Evolutionary conservation across 2,329 filamentous ascomycete species (phyloP).

Genomic region (Beauveria sp.): DNA sequence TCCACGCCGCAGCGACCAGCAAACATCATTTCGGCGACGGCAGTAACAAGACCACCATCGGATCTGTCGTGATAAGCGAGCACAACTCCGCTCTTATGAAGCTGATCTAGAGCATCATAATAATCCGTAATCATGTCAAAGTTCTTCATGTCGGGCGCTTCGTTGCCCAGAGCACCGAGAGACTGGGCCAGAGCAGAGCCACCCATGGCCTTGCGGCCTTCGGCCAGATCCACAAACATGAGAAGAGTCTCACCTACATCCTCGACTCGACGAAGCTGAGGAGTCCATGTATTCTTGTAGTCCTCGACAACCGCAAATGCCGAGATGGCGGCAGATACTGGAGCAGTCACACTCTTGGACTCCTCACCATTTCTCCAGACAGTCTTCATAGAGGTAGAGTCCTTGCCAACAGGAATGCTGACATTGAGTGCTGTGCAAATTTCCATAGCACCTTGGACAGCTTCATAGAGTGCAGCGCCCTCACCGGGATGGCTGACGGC

Average conservation of each 20-base stretch:
- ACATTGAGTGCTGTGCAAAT: constrained; percentile 86
- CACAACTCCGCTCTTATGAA: constrained; percentile 56
- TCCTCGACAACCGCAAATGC: constrained; percentile 81
- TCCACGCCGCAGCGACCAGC: constrained; percentile 85
- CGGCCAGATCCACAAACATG: constrained; percentile 84
- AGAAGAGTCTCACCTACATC: constrained; percentile 85
- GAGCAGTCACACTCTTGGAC: constrained; percentile 80
- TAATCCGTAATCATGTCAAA: constrained; percentile 76
- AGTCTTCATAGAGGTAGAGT: constrained; percentile 98
- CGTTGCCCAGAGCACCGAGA: constrained; percentile 76
- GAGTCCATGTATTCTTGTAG: constrained; percentile 86
- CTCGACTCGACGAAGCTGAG: constrained; percentile 71
- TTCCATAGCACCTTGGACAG: constrained; percentile 85
- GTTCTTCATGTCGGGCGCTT: constrained; percentile 80
- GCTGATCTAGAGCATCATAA: constrained; percentile 72
- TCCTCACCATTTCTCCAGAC: constrained; percentile 74
- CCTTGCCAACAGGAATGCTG: constrained; percentile 93
- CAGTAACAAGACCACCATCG: constrained; percentile 86
- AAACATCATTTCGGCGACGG: constrained; percentile 96
- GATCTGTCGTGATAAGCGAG: constrained; percentile 93
- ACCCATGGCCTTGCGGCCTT: constrained; percentile 72
- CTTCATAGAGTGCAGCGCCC: constrained; percentile 85
- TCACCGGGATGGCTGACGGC: constrained; percentile 91
- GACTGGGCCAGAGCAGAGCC: constrained; percentile 88
- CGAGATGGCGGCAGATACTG: constrained; percentile 83